These are phyloP conservation scores for Mucor velutinosus DNA, from an alignment of 371 early-diverging fungal species.

Conservation along the genomic window DNA sequence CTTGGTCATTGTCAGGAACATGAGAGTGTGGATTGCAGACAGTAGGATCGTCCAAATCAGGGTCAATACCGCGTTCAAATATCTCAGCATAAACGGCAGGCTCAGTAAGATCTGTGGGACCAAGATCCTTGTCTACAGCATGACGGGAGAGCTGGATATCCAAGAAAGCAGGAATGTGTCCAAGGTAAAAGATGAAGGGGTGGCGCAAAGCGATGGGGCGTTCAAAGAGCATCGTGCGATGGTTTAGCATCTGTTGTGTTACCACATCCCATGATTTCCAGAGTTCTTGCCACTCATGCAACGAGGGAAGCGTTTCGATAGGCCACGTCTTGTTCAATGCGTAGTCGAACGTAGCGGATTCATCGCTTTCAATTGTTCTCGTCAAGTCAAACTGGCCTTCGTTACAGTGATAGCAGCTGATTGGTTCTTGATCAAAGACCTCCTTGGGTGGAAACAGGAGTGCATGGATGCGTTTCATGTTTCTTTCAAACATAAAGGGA, in stretches of 20 bases:
- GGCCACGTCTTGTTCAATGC: constrained; percentile 27
- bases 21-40: constrained; percentile 80
- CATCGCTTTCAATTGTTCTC: not conserved
- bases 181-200: constrained; percentile 90
- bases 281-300: constrained; percentile 74
- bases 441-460: constrained; percentile 18
- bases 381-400: not conserved
- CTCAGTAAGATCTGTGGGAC: constrained; percentile 41
- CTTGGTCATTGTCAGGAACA: constrained; percentile 59
- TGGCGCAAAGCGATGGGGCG: constrained; percentile 86
- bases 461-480: constrained; percentile 10
- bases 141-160: constrained; percentile 80
- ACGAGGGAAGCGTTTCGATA: constrained; percentile 41
- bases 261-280: constrained; percentile 86
- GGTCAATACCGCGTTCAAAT: constrained; percentile 95
- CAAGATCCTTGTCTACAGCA: constrained; percentile 44
- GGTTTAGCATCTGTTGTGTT: constrained; percentile 61
- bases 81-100: constrained; percentile 70
- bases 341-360: not conserved
- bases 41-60: constrained; percentile 81
- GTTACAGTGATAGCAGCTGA: constrained; percentile 20
- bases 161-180: constrained; percentile 86
- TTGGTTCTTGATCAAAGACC: constrained; percentile 10
- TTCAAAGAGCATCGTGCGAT: constrained; percentile 55
- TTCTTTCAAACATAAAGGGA: constrained; percentile 57